Evolutionary conservation across 1,284 basidiomycete genomes (phyloP), one percentile per base, ranked within the genome.

Genomic region (Sanghuangporus weigelae): DNA sequence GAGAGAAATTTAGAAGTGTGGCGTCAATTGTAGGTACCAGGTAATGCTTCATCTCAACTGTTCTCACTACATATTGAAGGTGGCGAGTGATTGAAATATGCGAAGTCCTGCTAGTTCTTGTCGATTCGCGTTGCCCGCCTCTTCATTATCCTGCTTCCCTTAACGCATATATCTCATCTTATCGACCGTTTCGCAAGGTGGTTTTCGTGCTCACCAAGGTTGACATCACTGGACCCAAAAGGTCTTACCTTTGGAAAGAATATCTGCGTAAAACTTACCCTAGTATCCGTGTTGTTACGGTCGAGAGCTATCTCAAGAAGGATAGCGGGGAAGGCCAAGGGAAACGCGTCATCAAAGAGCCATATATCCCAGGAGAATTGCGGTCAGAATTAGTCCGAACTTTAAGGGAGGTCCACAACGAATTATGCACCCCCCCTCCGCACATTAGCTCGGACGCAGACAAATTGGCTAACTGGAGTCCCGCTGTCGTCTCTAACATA

Each of bases 1-100:
- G 95, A 96, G 74, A 84, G 92, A 38, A 96, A 96, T 73, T 71
- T 96, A 26, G 91, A 96, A 73, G 94, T 96, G 6, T 96, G 93
- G 93, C 78, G 94, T 67, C 94, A 96, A 76, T 75, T 96, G 85
- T 93, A 46, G 16, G 75, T 71, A 87, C 57, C 12, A 4, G 26
- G n/a, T 31, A 60, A 16, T 64, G 66, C 44, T 65, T 69, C 26
- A 56, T 49, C 50, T 14, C 46, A 35, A 8, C 53, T 48, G 8
- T 40, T 42, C 49, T 39, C 26, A 58, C 21, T 38, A 51, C 55
- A 67, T 46, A 23, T 26, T 57, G 23, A 67, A 93, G 92, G 69
- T 95, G 93, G 93, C 84, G 93, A 39, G 93, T 95, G 7, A 86
- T 86, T 5, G 93, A 95, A 73, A 86, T 92, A 38, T 92, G 91